Evolutionary conservation across 192 early-diverging fungal genomes (phyloP), one percentile per base, ranked within the genome.

Genomic region (Borealophlyctis nickersoniae): DNA sequence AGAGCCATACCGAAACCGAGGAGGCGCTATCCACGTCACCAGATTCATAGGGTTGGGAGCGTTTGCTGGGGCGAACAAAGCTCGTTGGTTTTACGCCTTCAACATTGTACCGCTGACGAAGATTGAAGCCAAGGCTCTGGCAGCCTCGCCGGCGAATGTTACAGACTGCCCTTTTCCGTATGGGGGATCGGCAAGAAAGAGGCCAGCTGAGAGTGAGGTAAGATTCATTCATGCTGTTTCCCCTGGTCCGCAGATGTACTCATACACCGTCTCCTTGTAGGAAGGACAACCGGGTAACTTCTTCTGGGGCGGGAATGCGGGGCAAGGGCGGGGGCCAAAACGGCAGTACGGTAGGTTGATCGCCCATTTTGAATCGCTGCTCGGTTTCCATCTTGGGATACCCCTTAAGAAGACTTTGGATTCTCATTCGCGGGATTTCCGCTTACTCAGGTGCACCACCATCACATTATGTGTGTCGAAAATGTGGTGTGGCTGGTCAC

Each of bases 81-180:
- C 39, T n/a, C 57, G 86, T 71, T 97, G 94, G 94, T 92, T 92
- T 66, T 97, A 95, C 69, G 94, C 93, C 1, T 89, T 93, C 77
- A 93, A 93, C 50, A 69, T 92, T 23, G 79, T 72, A 0, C 92
- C 94, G 13, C 63, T 92, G 51, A 61, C 82, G 4, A 52, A 54
- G 2, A 66, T 73, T 13, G 77, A 78, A 55, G 52, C 50, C 52
- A 76, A 52, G 30, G 51, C 55, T 1, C 67, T 81, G 23, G 52
- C 54, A 7, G 49, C 49, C 24, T 59, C 27, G 35, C 89, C 86
- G 39, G 36, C 58, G 4, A 85, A 81, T 52, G 83, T 81, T 53
- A 92, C 86, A 0, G 56, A 39, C 23, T 83, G 60, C 26, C 76
- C 76, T 14, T 73, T 71, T 36, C 13, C 48, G 7, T 22, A 14